A percentile compares a stretch with the other conserved stretches of the same genome.
Evolutionary conservation across 1,139 yeast species (phyloP).

Genomic region (Nakaseomyces kungkrabaensis): DNA sequence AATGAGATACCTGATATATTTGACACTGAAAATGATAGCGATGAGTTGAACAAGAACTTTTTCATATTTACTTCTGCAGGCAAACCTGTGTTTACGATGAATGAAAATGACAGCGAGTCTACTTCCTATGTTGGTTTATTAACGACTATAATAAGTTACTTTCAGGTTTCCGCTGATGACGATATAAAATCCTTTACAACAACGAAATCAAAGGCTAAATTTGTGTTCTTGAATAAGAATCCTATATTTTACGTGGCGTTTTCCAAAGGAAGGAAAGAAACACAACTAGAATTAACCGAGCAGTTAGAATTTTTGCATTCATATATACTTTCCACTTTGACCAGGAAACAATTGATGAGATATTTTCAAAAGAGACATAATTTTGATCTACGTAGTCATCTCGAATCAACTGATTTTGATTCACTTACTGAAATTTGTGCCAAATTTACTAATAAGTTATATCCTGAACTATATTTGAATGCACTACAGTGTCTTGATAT

Average conservation of each 20-base stretch:
- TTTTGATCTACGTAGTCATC: constrained; percentile 68
- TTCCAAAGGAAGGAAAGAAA: constrained; percentile 42
- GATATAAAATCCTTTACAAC: constrained; percentile 35
- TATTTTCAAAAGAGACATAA: constrained; percentile 66
- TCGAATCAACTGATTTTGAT: constrained; percentile 37
- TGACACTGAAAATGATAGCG: not conserved
- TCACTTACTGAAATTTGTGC: constrained; percentile 21
- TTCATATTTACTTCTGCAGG: constrained; percentile 86
- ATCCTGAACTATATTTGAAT: constrained; percentile 49
- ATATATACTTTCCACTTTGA: constrained; percentile 69
- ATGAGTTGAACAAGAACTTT: constrained; percentile 31
- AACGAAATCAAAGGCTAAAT: constrained; percentile 35
- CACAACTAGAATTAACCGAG: constrained; percentile 44
- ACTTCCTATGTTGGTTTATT: constrained; percentile 62
- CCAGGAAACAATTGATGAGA: constrained; percentile 61
- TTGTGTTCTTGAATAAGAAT: constrained; percentile 51
- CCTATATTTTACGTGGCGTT: constrained; percentile 74
- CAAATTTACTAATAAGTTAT: constrained; percentile 33
- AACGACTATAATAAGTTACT: constrained; percentile 35
- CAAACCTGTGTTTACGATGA: constrained; percentile 77
- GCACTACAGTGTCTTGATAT: constrained; percentile 51
- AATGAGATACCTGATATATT: constrained; percentile 23
- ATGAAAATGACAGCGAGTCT: constrained; percentile 63
- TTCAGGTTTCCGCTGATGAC: constrained; percentile 27
- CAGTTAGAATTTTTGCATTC: constrained; percentile 71